Evolutionary conservation across 208 protist genomes (phyloP).

Genomic region (Histomonas meleagridis): DNA sequence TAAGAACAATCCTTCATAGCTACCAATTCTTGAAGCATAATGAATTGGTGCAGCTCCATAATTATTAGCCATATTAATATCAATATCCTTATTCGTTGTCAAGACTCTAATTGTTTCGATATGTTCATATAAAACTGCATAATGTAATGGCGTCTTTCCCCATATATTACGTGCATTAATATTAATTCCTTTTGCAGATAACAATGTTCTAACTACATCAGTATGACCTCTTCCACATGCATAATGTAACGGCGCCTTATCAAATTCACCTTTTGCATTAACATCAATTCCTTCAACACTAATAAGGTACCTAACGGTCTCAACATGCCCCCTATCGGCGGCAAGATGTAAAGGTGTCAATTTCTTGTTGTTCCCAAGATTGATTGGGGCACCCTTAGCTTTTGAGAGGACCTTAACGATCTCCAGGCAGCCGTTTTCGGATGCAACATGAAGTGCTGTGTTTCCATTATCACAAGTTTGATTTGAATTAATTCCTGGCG

Average conservation of each 20-base stretch:
- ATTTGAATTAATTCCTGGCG: neutral
- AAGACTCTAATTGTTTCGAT: neutral
- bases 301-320: neutral
- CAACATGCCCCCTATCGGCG: neutral
- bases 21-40: neutral
- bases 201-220: neutral
- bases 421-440: neutral
- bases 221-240: neutral
- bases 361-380: neutral
- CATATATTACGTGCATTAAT: neutral
- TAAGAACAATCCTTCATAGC: neutral
- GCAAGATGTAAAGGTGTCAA: neutral
- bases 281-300: neutral
- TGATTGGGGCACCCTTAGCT: neutral
- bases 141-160: conserved; percentile 2
- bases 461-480: neutral
- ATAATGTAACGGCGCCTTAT: conserved; percentile 23
- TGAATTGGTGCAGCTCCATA: neutral
- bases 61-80: neutral
- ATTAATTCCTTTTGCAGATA: neutral
- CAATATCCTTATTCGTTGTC: neutral
- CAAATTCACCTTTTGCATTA: neutral
- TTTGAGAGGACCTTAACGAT: neutral
- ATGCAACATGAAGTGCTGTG: conserved; percentile 4
- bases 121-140: neutral